Base-by-base conservation (phyloP, 2,329 filamentous ascomycete species). In the Fusarium setosum region DNA sequence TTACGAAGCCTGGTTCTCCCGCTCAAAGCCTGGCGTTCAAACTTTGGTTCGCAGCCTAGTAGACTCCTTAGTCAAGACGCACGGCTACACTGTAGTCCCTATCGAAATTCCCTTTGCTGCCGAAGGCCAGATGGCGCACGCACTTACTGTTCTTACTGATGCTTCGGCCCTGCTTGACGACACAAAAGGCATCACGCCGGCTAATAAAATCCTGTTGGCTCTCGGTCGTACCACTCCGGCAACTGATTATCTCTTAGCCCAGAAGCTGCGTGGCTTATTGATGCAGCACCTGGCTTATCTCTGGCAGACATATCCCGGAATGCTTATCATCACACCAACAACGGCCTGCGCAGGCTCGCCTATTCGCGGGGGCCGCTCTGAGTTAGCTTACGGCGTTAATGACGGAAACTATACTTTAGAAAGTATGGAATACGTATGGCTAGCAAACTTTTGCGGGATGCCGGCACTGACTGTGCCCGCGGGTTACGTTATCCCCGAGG, bases 241-340 rank as follows among this genome's bases (percentile, higher is more conserved):
- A 0, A 84, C 85, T 0, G 91, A 94, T 71, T 88, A 91, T 62
- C 74, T 92, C 6, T 82, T 90, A 8, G 88, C 90, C 0, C 91
- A 94, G 72, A 89, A 90, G 57, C 80, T 94, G 6, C 88, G 92
- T 9, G 83, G 85, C 24, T 77, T 92, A 23, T 79, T 93, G 29
- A 92, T 93, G 88, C 82, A 86, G 52, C 92, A 94, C 72, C 85
- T 94, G 4, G 83, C 90, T 0, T 79, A 86, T 70, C 81, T 94
- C 4, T 94, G 88, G 83, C 75, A 82, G 56, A 74, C 81, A 45
- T 79, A 94, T 63, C 90, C 90, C 0, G 90, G 89, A 6, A 84
- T 94, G 72, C 75, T 94, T 18, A 89, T 94, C 51, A 78, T 93
- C 5, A 90, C 90, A 0, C 92, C 92, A 0, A 92, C 90, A 0